Evolutionary conservation across 805 yeast species (phyloP).

Genomic region (Saturnispora besseyi): DNA sequence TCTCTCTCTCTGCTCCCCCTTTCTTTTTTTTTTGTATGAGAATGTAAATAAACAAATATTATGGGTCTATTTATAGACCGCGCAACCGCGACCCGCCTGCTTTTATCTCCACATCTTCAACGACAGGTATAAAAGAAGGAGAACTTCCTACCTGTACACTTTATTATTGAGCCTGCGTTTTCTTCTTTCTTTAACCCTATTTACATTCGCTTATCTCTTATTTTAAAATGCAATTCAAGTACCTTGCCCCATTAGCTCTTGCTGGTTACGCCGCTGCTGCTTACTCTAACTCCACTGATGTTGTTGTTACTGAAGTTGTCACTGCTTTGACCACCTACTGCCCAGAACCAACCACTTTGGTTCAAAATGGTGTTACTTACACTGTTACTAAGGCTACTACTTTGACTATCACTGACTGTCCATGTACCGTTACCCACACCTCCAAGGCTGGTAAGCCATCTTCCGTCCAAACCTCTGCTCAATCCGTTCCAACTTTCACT

Average conservation of each 20-base stretch:
- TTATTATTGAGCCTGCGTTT: too few species aligned
- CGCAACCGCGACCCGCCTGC: too few species aligned
- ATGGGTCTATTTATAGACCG: too few species aligned
- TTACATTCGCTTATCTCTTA: conserved; percentile 1
- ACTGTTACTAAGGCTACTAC: conserved; percentile 75
- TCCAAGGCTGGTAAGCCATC: conserved; percentile 19
- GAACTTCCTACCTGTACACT: not conserved
- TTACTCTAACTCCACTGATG: conserved; percentile 39
- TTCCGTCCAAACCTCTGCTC: conserved; percentile 14
- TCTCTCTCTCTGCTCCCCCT: too few species aligned
- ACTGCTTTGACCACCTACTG: conserved; percentile 76
- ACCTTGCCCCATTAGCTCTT: conserved; percentile 28
- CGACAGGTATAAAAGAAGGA: not conserved
- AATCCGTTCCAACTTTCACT: conserved; percentile 16
- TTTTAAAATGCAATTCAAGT: conserved; percentile 28
- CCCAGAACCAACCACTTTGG: conserved; percentile 62
- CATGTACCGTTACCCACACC: conserved; percentile 52
- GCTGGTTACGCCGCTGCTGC: conserved; percentile 37
- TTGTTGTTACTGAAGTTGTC: conserved; percentile 44
- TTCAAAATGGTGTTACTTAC: conserved; percentile 59
- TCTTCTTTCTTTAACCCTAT: not conserved
- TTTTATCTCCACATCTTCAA: too few species aligned
- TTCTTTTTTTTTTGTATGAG: too few species aligned
- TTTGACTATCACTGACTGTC: conserved; percentile 77
- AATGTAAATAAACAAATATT: too few species aligned